Base-by-base conservation (phyloP, 1,284 basidiomycete species). In the Laetiporus sulphureus region DNA sequence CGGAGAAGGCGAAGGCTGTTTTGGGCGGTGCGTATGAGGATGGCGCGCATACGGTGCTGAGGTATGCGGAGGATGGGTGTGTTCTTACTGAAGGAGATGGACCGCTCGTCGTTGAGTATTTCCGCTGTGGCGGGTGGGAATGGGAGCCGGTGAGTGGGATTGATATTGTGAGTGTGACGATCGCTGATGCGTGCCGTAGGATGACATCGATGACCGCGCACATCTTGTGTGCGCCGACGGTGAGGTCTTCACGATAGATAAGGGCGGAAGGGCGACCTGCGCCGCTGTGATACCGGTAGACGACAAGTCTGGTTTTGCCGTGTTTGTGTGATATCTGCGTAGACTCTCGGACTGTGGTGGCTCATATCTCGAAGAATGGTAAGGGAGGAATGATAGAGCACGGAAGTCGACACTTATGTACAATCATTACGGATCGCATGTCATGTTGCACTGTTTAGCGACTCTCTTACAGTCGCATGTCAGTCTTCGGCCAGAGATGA, bases 101-200 rank as follows among this genome's bases (percentile, higher is more conserved):
- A 1, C 62, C 67, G 20, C 55, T 65, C 0, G 76, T 91, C 0
- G 80, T 91, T 0, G 94, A 97, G 61, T 89, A 91, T 51, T 73
- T 84, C 43, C 73, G 93, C 18, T 88, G 83, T 49, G 72, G 72
- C 4, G 83, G 81, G 4, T 95, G 91, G 79, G 77, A 82, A 47
- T 97, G 93, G 93, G 67, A 67, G 32, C 90, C 91, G 18, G 86
- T 85, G 55, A 54, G 83, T 71, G 15, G 10, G n/a, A 6, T 41
- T 32, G 25, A 15, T 13, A n/a, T 20, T 18, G 34, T 18, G 12
- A 21, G 13, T 19, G 22, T 8, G 47, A 27, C 16, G 7, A 24
- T 22, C 19, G 31, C 19, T 31, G 30, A 32, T 32, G 12, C 46
- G 25, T 33, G 8, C 32, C 45, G 19, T 52, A 87, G 80, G 72